Evolutionary conservation across 495 filamentous ascomycete genomes (phyloP).

Genomic region (Hypoxylon lenormandii): DNA sequence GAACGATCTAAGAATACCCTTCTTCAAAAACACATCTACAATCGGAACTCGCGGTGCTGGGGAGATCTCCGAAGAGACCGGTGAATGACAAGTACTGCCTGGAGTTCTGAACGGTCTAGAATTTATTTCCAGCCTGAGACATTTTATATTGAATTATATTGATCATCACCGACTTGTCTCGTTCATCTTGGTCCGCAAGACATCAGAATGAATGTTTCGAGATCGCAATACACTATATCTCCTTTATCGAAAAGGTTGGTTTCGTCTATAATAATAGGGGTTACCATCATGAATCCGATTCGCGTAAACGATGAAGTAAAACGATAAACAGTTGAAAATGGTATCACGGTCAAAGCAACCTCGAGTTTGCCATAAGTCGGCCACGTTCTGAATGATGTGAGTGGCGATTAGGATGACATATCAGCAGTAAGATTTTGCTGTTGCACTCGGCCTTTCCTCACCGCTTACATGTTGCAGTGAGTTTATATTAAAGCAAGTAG

Average conservation of each 20-base stretch:
- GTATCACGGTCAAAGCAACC: too few relatives aligned
- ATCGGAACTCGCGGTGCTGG: background rate
- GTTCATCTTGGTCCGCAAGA: background rate
- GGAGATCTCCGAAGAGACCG: background rate
- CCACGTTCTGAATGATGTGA: background rate
- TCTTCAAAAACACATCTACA: too few relatives aligned
- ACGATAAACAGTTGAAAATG: too few relatives aligned
- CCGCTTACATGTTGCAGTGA: background rate
- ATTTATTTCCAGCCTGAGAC: background rate
- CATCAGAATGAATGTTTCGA: too few relatives aligned
- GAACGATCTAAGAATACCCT: too few relatives aligned
- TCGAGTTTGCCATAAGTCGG: too few relatives aligned
- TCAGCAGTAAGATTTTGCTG: background rate
- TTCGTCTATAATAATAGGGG: too few relatives aligned
- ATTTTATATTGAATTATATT: conserved; percentile 7
- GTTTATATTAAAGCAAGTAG: background rate
- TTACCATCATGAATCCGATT: too few relatives aligned
- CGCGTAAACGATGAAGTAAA: too few relatives aligned
- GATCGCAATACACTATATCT: too few relatives aligned
- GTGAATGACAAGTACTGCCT: background rate
- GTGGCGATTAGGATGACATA: background rate
- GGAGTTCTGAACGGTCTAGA: background rate
- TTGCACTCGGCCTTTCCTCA: background rate
- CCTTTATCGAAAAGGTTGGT: too few relatives aligned
- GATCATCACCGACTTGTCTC: background rate